Conservation (phyloP, 805 yeast species). For the Ogataea chonburiensis region DNA sequence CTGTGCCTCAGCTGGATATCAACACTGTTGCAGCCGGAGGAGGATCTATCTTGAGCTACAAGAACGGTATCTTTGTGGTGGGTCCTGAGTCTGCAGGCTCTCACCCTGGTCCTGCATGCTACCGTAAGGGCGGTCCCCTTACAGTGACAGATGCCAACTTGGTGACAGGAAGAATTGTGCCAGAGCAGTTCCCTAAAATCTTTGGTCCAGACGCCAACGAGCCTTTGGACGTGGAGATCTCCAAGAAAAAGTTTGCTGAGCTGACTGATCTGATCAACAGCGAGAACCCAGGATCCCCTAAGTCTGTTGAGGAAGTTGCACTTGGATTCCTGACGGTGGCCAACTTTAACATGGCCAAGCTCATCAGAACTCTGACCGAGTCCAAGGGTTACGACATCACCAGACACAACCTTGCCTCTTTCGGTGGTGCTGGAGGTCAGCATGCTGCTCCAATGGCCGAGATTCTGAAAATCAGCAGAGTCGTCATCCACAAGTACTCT, state of each 20-base stretch:
- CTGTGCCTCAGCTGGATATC: constrained; percentile 37
- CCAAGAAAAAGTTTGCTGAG: constrained; percentile 24
- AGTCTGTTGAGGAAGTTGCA: constrained; percentile 66
- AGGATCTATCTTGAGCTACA: constrained; percentile 11
- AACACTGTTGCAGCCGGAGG: constrained; percentile 17
- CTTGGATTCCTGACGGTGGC: constrained; percentile 78
- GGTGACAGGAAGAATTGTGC: constrained; percentile 13
- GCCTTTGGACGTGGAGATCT: constrained; percentile 10
- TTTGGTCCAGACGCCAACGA: constrained; percentile 12
- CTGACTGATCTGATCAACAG: constrained; percentile 55
- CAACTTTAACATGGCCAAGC: constrained; percentile 82
- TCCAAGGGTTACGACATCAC: constrained; percentile 68
- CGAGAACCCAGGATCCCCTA: constrained; percentile 30
- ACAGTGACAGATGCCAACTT: constrained; percentile 13
- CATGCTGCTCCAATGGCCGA: constrained; percentile 75
- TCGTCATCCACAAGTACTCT: constrained; percentile 72
- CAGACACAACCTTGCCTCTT: constrained; percentile 66
- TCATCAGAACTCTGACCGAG: constrained; percentile 76
- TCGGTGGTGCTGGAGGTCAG: constrained; percentile 92
- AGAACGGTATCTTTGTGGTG: constrained; percentile 11
- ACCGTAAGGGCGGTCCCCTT: constrained; percentile 12
- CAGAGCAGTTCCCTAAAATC: constrained; percentile 12
- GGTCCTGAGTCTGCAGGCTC: constrained; percentile 14
- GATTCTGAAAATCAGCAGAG: constrained; percentile 60
- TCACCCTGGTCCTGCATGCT: constrained; percentile 13